phyloP scores from a whole-genome alignment of 2,329 filamentous ascomycete genomes.

The Leptographium wingfieldii region DNA sequence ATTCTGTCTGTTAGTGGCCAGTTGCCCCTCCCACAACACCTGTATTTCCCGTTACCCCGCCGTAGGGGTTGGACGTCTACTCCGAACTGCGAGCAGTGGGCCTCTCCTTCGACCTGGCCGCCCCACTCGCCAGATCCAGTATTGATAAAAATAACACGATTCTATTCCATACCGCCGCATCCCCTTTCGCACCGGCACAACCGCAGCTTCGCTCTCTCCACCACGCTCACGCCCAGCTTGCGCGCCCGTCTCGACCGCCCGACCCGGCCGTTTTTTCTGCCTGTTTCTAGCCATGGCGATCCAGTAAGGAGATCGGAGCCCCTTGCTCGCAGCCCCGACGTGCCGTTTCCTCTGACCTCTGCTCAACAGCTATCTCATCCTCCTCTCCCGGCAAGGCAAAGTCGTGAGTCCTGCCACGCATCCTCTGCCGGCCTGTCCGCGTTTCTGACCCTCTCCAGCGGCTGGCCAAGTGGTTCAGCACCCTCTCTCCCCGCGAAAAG shows the following conservation, averaged over 20 bases:
- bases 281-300: slow-evolving; percentile 28
- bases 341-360: background rate
- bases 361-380: slow-evolving; percentile 78
- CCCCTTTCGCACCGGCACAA: background rate
- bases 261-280: background rate
- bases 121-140: background rate
- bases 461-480: slow-evolving; percentile 98
- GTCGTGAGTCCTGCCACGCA: slow-evolving; percentile 56
- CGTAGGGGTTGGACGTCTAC: background rate
- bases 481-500: slow-evolving; percentile 93
- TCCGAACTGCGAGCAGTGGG: background rate
- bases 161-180: background rate
- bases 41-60: background rate
- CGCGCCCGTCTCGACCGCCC: background rate
- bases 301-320: slow-evolving; percentile 26
- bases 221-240: background rate
- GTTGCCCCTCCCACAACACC: background rate
- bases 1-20: background rate
- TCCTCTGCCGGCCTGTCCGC: slow-evolving; percentile 12
- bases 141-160: background rate
- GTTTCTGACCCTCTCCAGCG: slow-evolving; percentile 44
- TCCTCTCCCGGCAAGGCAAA: slow-evolving; percentile 97
- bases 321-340: background rate
- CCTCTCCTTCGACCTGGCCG: background rate
- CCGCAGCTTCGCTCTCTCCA: background rate